These are phyloP conservation scores for Ustilago crameri DNA, from an alignment of 1,284 basidiomycete species.

Conservation along the genomic window DNA sequence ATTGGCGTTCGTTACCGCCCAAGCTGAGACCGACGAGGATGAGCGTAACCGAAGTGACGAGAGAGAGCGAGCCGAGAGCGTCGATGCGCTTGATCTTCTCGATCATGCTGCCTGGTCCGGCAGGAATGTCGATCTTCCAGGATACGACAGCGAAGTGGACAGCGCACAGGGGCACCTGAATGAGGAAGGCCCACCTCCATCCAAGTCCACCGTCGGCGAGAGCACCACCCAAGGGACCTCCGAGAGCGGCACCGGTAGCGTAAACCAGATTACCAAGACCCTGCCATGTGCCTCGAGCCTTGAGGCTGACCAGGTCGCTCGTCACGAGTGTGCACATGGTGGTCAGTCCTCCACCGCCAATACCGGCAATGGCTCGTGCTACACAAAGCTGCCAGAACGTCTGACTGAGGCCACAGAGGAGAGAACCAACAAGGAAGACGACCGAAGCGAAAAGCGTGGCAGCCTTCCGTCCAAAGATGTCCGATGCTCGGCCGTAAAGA, in stretches of 20 bases:
- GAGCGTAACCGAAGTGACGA: constrained; percentile 67
- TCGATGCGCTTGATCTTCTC: constrained; percentile 70
- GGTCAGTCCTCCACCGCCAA: constrained; percentile 70
- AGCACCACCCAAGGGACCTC: constrained; percentile 62
- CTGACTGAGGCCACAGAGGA: constrained; percentile 64
- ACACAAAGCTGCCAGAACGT: constrained; percentile 63
- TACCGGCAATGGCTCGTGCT: constrained; percentile 69
- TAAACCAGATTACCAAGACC: constrained; percentile 67
- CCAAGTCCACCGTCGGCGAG: constrained; percentile 60
- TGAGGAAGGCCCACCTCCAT: constrained; percentile 66
- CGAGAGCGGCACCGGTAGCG: constrained; percentile 67
- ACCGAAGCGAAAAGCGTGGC: constrained; percentile 65
- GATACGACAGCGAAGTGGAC: constrained; percentile 68
- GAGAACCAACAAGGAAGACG: constrained; percentile 62
- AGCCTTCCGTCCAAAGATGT: constrained; percentile 66
- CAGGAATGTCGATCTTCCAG: constrained; percentile 69
- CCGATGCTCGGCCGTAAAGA: constrained; percentile 63
- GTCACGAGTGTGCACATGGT: constrained; percentile 70
- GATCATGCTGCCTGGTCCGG: constrained; percentile 66
- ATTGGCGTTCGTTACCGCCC: constrained; percentile 64
- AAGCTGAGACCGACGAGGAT: constrained; percentile 67
- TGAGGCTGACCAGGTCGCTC: constrained; percentile 69
- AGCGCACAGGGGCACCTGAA: constrained; percentile 68
- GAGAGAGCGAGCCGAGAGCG: constrained; percentile 67
- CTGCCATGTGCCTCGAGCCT: constrained; percentile 70